Evolutionary conservation across 257 asterid species (phyloP).

Genomic region (Solanum okadae): DNA sequence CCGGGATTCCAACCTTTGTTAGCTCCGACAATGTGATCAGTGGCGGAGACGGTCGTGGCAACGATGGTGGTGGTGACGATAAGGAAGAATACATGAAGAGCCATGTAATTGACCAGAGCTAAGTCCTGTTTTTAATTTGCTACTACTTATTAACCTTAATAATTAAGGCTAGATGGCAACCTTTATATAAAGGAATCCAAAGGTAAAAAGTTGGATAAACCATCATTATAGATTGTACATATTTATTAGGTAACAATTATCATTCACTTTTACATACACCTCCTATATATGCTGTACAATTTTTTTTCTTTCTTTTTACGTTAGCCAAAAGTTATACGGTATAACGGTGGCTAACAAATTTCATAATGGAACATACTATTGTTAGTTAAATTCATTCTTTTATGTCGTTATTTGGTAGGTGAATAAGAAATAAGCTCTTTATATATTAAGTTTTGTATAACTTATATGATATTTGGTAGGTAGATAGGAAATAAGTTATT

Average conservation of each 20-base stretch:
- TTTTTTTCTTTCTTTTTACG: neutral
- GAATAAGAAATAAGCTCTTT: neutral
- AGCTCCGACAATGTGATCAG: conserved; percentile 94
- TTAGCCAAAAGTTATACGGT: neutral
- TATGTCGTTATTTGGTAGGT: neutral
- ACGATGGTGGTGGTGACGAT: conserved; percentile 11
- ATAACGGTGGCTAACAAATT: neutral
- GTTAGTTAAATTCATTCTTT: neutral
- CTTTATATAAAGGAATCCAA: neutral
- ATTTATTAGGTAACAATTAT: neutral
- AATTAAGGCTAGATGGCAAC: neutral
- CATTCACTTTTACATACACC: neutral
- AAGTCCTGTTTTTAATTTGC: neutral
- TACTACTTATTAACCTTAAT: neutral
- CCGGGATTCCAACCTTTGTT: conserved; percentile 92
- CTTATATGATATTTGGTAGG: too few species aligned
- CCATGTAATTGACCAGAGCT: neutral
- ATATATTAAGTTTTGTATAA: too few species aligned
- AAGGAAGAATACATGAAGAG: conserved; percentile 22
- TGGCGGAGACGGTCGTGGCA: conserved; percentile 41
- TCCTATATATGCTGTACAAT: neutral
- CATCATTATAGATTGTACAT: neutral
- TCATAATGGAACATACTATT: neutral
- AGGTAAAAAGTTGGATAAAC: neutral
- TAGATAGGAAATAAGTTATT: too few species aligned